Base-by-base conservation (phyloP, 306 rosid species). In the Abrus pulchellus region DNA sequence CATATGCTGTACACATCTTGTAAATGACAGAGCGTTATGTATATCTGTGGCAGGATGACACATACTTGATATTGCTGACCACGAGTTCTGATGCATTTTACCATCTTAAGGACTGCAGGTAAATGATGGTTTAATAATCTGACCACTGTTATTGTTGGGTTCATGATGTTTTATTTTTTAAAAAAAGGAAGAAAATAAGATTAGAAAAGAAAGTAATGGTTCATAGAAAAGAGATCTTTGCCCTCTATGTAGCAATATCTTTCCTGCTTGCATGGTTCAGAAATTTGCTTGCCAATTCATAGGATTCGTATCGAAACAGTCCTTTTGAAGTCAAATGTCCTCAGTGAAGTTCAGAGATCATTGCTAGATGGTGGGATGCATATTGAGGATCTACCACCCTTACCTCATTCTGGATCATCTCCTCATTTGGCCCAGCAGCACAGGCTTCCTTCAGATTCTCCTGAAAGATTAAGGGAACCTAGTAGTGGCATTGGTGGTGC, bases 31-130 rank as follows among this genome's bases (percentile, higher is more conserved):
- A n/a, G 53, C 70, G 20, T 45, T 76, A 29, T 20, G 20, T 64
- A 47, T 81, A 45, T 75, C 48, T 78, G 48, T 85, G 84, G 75
- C 94, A 94, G 98, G 87, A 41, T 83, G 93, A 94, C 83, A 92
- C 97, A 50, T 94, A 94, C 91, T 77, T 94, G 87, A 84, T 92
- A 79, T 83, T 94, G 87, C 91, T 94, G 76, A 90, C 98, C 59
- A 92, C 90, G 75, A 88, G 86, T 83, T 91, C 98, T 41, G 97
- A 91, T 75, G 90, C 97, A 82, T 94, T 94, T 83, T 90, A 91
- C 89, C 97, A 94, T 83, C 97, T 94, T 34, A 94, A 92, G 85
- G 97, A 94, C 72, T 92, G 97, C 93, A 91, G 98, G 98, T 91
- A 83, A 85, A 56, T 52, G 62, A 60, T 81, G 38, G n/a, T 65